These are phyloP conservation scores for Metarhizium robertsii DNA, from an alignment of 2,329 filamentous ascomycete species.

Conservation along the genomic window DNA sequence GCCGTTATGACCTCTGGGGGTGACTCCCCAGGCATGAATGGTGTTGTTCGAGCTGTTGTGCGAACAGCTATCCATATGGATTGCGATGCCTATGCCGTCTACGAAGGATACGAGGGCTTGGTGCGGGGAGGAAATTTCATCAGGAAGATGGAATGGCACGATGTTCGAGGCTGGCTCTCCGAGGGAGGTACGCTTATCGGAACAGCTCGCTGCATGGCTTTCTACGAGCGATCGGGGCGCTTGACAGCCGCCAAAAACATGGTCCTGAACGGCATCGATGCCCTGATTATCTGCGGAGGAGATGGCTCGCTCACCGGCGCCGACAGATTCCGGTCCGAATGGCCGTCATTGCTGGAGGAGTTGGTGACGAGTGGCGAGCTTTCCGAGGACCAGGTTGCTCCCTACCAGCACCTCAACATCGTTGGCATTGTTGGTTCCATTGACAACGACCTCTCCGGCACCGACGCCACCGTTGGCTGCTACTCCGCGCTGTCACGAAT, in stretches of 20 bases:
- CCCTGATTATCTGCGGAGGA: conserved; percentile 91
- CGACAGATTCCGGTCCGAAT: conserved; percentile 85
- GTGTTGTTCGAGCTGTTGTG: conserved; percentile 79
- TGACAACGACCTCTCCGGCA: conserved; percentile 95
- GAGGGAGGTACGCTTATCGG: conserved; percentile 95
- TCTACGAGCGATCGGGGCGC: conserved; percentile 80
- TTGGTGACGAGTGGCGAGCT: conserved; percentile 68
- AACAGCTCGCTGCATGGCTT: conserved; percentile 85
- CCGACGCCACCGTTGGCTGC: conserved; percentile 93
- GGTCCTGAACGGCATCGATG: conserved; percentile 86
- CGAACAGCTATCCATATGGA: conserved; percentile 81
- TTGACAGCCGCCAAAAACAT: conserved; percentile 87
- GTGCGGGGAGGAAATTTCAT: conserved; percentile 86
- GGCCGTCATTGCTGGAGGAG: conserved; percentile 81
- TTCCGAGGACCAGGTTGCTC: conserved; percentile 58
- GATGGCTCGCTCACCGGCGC: conserved; percentile 94
- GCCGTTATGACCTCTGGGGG: conserved; percentile 92
- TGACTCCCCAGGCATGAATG: conserved; percentile 93
- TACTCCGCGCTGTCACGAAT: conserved; percentile 91
- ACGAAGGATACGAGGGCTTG: conserved; percentile 93
- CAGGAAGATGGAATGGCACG: conserved; percentile 79
- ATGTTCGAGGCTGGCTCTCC: conserved; percentile 88
- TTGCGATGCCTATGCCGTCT: conserved; percentile 72
- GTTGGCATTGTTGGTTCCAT: conserved; percentile 95
- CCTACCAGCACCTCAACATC: conserved; percentile 85